Evolutionary conservation across 1,139 yeast genomes (phyloP).

Genomic region (Suhomyces anneliseae): DNA sequence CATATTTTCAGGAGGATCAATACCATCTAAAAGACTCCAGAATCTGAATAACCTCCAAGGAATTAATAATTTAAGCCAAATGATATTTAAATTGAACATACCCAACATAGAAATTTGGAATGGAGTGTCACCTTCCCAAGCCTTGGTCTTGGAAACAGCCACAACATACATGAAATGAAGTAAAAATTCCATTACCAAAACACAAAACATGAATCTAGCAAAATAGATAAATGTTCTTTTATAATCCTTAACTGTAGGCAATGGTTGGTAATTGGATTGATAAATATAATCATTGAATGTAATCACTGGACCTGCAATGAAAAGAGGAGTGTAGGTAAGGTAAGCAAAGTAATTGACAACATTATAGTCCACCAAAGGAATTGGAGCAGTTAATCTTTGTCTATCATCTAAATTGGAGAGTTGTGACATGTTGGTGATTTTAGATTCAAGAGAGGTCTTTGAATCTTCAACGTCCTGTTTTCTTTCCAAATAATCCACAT

Average conservation of each 20-base stretch:
- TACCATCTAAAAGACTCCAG: conserved; percentile 88
- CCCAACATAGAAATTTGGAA: conserved; percentile 96
- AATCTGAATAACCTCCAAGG: conserved; percentile 96
- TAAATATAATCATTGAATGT: conserved; percentile 89
- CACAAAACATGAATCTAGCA: conserved; percentile 65
- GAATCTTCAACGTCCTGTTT: conserved; percentile 13
- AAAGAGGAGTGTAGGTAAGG: conserved; percentile 80
- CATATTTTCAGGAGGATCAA: conserved; percentile 98
- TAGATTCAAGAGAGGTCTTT: conserved; percentile 4
- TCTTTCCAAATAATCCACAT: conserved; percentile 68
- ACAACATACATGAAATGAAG: conserved; percentile 90
- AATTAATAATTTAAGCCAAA: conserved; percentile 87
- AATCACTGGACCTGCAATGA: conserved; percentile 91
- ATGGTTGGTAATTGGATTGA: conserved; percentile 53
- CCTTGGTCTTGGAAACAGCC: conserved; percentile 83
- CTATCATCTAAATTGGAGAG: conserved; percentile 51
- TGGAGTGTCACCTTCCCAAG: conserved; percentile 90
- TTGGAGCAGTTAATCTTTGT: conserved; percentile 65
- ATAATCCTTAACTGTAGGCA: conserved; percentile 50
- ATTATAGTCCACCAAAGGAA: conserved; percentile 60
- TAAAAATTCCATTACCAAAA: conserved; percentile 83
- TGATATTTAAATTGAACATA: conserved; percentile 79
- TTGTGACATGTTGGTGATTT: conserved; percentile 6
- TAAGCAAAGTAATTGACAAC: conserved; percentile 70
- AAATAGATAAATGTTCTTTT: conserved; percentile 63